A percentile compares a stretch with the other conserved stretches of the same genome.
Evolutionary conservation across 1,139 yeast species (phyloP).

Genomic region (Wickerhamomyces sp.): DNA sequence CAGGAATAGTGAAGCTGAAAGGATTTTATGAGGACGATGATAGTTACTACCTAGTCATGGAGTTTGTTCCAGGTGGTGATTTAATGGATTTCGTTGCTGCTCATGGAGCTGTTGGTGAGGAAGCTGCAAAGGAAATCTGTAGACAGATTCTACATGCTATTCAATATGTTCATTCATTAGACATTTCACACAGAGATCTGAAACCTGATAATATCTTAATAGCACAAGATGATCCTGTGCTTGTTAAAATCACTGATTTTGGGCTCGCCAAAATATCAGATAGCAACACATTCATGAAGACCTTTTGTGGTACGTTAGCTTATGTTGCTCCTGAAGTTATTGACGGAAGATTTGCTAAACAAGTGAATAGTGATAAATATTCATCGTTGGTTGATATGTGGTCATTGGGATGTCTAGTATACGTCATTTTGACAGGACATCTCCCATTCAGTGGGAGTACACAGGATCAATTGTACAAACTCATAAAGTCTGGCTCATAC

Average conservation of each 20-base stretch:
- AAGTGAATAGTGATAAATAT: conserved; percentile 42
- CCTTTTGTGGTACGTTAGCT: conserved; percentile 87
- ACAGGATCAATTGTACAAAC: conserved; percentile 76
- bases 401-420: conserved; percentile 90
- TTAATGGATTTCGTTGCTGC: conserved; percentile 93
- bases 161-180: conserved; percentile 78
- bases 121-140: conserved; percentile 80
- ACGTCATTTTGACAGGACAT: conserved; percentile 86
- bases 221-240: conserved; percentile 85
- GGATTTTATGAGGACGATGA: conserved; percentile 82
- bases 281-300: conserved; percentile 73
- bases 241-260: conserved; percentile 88
- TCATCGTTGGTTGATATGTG: conserved; percentile 91
- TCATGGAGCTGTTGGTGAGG: conserved; percentile 87
- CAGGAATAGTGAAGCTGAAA: conserved; percentile 75
- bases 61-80: conserved; percentile 95
- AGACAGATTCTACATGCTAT: conserved; percentile 82
- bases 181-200: conserved; percentile 89
- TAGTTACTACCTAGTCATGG: conserved; percentile 87
- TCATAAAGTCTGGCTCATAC: conserved; percentile 72
- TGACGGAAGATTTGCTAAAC: conserved; percentile 47
- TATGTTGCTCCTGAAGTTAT: conserved; percentile 94
- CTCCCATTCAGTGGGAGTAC: conserved; percentile 91
- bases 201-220: conserved; percentile 91
- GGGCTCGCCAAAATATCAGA: conserved; percentile 82